Conservation (phyloP, 2,329 filamentous ascomycete species). For the Arthroderma sp. region DNA sequence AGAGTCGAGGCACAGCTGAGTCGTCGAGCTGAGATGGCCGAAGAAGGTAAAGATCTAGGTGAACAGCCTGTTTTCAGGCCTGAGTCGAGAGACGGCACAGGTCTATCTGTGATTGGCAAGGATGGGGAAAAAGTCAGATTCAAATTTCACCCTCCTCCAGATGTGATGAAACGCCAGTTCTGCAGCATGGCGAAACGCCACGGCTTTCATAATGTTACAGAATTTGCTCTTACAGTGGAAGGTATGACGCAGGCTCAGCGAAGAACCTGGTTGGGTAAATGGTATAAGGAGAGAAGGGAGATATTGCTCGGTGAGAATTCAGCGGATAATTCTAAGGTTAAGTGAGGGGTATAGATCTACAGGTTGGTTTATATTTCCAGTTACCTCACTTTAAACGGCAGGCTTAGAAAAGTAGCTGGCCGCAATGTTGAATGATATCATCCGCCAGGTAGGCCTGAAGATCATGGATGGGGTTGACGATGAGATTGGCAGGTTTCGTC, state of each 20-base stretch:
- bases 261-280: slow-evolving; percentile 62
- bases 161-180: slow-evolving; percentile 69
- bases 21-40: slow-evolving; percentile 50
- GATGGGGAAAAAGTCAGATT: slow-evolving; percentile 37
- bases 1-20: slow-evolving; percentile 79
- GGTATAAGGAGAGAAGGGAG: slow-evolving; percentile 58
- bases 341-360: no score
- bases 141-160: slow-evolving; percentile 58
- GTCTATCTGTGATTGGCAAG: slow-evolving; percentile 9
- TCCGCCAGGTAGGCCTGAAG: no score
- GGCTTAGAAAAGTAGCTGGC: no score
- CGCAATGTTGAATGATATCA: no score
- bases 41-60: slow-evolving; percentile 17
- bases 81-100: slow-evolving; percentile 11
- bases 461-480: no score
- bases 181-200: slow-evolving; percentile 76
- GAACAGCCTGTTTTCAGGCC: slow-evolving; percentile 24
- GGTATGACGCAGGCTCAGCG: slow-evolving; percentile 76
- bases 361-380: no score
- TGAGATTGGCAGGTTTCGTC: no score
- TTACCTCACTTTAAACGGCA: no score
- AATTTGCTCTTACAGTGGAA: slow-evolving; percentile 85
- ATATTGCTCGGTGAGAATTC: slow-evolving; percentile 17
- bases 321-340: no score
- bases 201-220: slow-evolving; percentile 60